A percentile compares a stretch with the other conserved stretches of the same genome.
phyloP scores from a whole-genome alignment of 352 stramenopile genomes.

The Pythium aristosporum region DNA sequence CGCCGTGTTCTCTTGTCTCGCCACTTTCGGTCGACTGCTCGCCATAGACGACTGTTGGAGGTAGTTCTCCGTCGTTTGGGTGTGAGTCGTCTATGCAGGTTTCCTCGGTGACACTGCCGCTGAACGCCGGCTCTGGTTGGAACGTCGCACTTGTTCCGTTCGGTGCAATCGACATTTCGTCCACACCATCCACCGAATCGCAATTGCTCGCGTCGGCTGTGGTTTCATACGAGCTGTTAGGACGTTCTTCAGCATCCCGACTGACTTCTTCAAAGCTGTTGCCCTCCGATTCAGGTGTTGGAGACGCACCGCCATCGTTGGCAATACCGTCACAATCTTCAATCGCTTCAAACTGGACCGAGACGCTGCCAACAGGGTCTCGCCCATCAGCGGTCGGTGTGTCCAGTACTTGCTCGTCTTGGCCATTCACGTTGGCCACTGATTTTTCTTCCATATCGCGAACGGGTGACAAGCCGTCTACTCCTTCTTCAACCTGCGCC shows the following conservation, averaged over 20 bases:
- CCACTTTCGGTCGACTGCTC: not conserved
- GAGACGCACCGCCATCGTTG: not conserved
- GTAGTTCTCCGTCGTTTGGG: not conserved
- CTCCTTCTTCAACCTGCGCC: not conserved
- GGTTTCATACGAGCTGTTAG: no score
- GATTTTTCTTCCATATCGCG: not conserved
- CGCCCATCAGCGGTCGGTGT: not conserved
- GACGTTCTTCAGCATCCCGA: not conserved
- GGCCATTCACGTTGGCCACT: not conserved
- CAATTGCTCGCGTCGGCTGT: not conserved
- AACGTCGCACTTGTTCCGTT: not conserved
- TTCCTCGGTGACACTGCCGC: not conserved
- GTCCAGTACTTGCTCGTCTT: not conserved
- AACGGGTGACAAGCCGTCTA: no score
- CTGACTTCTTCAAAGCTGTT: not conserved
- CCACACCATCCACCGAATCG: not conserved
- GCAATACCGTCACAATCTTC: not conserved
- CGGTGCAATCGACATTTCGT: not conserved
- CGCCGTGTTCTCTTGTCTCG: not conserved
- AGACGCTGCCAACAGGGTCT: not conserved
- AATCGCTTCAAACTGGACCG: not conserved
- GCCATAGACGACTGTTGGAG: not conserved
- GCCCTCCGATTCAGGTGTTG: not conserved
- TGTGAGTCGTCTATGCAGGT: not conserved
- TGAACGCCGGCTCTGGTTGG: not conserved